Evolutionary conservation across 23 red algal genomes (phyloP), one percentile per base, ranked within the genome.

Genomic region (Gracilaria domingensis): DNA sequence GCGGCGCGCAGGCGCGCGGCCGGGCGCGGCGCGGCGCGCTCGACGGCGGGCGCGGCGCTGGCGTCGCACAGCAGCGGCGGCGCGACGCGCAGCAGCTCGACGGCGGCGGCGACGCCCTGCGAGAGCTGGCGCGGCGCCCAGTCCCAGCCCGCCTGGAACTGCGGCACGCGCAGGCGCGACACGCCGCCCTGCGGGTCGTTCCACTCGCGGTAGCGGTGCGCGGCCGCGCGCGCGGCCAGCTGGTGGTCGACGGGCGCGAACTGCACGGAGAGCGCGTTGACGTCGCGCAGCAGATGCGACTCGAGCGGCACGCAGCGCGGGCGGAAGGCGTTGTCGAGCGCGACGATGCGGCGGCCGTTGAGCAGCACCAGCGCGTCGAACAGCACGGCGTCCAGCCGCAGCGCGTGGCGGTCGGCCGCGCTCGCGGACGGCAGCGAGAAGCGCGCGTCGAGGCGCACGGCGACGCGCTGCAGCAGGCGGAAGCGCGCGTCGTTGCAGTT

Each of bases 81-180:
- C 7, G 0, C 44, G 9, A 65, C 23, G 23, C n/a, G 58, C 18
- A 82, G 32, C 39, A 81, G 13, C 18, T 23, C 14, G 45, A 59
- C 23, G 33, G 79, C 29, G 49, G 18, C 54, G 1, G 21, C 8
- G 13, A 82, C 20, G 79, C 79, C 79, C 5, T 24, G 58, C 53
- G 54, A 59, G 0, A 82, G 58, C 24, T 44, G 58, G 54, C 79
- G 79, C 20, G 79, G 79, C 23, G 54, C 79, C 79, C 79, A 82
- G 79, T 82, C 79, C 79, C 79, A 82, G 33, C 79, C 66, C 12
- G 84, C 84, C 48, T 59, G 38, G 30, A 55, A 75, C 37, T 75
- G 84, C 37, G 65, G 70, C 28, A 62, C 37, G 21, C 65, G 18
- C 8, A 72, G 36, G 13, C 50, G 7, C 33, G 70, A 75, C 17